A percentile compares a stretch with the other conserved stretches of the same genome.
phyloP scores from a whole-genome alignment of 257 asterid species.

The Parsonsia alboflavescens region DNA sequence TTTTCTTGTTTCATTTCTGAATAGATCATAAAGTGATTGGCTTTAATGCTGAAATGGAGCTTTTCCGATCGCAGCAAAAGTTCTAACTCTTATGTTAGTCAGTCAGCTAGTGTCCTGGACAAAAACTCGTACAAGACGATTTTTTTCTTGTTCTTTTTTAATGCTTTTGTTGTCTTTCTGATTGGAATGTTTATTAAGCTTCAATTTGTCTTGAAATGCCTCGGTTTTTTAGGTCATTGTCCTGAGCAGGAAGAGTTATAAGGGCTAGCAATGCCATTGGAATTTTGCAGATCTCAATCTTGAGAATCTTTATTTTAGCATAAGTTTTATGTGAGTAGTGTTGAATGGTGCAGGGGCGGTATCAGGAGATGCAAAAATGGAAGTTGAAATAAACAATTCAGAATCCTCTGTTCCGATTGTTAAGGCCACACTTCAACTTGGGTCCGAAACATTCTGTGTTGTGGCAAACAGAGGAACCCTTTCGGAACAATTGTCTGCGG shows the following conservation, averaged over 20 bases:
- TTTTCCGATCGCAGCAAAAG: neutral
- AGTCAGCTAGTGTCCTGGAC: neutral
- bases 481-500: slow-evolving; percentile 63
- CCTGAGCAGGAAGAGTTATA: neutral
- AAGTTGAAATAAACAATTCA: slow-evolving; percentile 3
- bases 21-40: neutral
- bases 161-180: neutral
- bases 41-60: neutral
- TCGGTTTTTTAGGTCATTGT: neutral
- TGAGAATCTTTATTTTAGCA: neutral
- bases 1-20: neutral
- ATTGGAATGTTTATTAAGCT: neutral
- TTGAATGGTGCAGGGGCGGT: slow-evolving; percentile 5
- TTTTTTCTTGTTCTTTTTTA: neutral
- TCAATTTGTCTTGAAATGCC: neutral
- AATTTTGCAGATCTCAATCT: neutral
- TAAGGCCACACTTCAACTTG: slow-evolving; percentile 67
- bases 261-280: neutral
- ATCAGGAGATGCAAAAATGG: slow-evolving; percentile 13
- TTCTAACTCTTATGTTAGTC: neutral
- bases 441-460: slow-evolving; percentile 61
- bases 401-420: slow-evolving; percentile 29
- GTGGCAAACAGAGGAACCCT: slow-evolving; percentile 49
- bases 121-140: neutral
- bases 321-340: neutral